Base-by-base conservation (phyloP, 768 basidiomycete genomes). In the Russula lepida region DNA sequence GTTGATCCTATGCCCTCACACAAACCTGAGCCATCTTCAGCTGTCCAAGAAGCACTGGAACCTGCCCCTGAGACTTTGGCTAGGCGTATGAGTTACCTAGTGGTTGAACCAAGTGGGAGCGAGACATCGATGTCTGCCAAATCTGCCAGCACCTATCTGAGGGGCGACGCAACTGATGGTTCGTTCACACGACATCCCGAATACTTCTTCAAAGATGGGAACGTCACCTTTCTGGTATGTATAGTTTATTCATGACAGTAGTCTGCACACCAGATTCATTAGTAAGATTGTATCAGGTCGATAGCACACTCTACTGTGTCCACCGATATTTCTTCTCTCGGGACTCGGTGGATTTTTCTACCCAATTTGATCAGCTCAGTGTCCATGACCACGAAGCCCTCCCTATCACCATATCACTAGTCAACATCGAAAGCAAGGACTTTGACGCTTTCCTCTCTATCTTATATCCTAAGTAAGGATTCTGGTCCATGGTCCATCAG, bases 261-360 rank as follows among this genome's bases (percentile, higher is more conserved):
- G 15, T 37, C 5, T 17, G 35, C 15, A 37, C 35, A 37, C 11
- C 35, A 17, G 35, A 37, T 37, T 37, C 35, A 17, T 37, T 17
- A 37, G 15, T 17, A 15, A 37, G 6, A 37, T 37, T 37, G 15
- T 37, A 37, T 44, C 23, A 47, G 46, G 46, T 47, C 15, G 23
- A 47, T 7, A 25, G 46, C 5, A 59, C 35, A 2, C 49, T 64
- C 12, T 65, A 59, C 5, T 43, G 54, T 23, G 51, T 65, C 9
- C 64, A 63, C 15, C 39, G 21, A 12, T 65, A 65, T 32, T 64
- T 65, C 46, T 56, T 65, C 44, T 51, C 32, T 37, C 64, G 64
- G 4, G 53, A 63, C 27, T 63, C 53, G 0, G 15, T 11, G 6
- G 54, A 51, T 15, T 63, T 63, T 39, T 28, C 50, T 28, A 35